Conservation (phyloP, 1,139 yeast species). For the Candida gigantensis region DNA sequence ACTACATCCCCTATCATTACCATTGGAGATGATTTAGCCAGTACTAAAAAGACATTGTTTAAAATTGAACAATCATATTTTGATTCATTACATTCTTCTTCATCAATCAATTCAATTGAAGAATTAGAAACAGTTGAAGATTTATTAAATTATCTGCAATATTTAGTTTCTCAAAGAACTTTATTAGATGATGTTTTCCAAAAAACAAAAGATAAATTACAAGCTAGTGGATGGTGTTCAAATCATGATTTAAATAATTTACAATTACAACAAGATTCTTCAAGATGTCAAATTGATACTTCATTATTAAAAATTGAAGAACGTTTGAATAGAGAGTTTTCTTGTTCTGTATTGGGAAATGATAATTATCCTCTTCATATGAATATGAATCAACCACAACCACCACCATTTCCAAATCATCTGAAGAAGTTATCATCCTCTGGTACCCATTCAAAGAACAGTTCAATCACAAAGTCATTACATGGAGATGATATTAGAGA, state of each 20-base stretch:
- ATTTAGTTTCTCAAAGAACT: conserved; percentile 31
- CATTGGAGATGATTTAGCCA: conserved; percentile 36
- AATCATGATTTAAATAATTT: conserved; percentile 44
- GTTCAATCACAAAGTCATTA: conserved; percentile 3
- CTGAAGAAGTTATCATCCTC: not conserved
- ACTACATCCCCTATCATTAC: conserved; percentile 43
- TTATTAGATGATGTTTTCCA: conserved; percentile 38
- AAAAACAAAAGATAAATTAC: conserved; percentile 35
- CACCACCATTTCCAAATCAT: no score
- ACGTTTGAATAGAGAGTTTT: conserved; percentile 28
- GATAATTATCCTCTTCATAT: not conserved
- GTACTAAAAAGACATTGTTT: conserved; percentile 30
- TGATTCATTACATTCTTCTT: conserved; percentile 19
- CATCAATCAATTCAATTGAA: conserved; percentile 21
- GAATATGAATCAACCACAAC: no score
- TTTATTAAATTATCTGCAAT: conserved; percentile 33
- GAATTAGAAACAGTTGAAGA: conserved; percentile 32
- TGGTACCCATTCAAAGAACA: conserved; percentile 1
- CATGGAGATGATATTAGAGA: conserved; percentile 11
- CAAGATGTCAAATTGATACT: conserved; percentile 34
- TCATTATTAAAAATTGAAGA: conserved; percentile 34
- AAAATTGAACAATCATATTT: conserved; percentile 42
- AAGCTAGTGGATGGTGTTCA: conserved; percentile 49
- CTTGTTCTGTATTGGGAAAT: conserved; percentile 22
- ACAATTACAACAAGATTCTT: conserved; percentile 36